These are phyloP conservation scores for Hibiscus mutabilis DNA, from an alignment of 345 rosid species.

Conservation along the genomic window DNA sequence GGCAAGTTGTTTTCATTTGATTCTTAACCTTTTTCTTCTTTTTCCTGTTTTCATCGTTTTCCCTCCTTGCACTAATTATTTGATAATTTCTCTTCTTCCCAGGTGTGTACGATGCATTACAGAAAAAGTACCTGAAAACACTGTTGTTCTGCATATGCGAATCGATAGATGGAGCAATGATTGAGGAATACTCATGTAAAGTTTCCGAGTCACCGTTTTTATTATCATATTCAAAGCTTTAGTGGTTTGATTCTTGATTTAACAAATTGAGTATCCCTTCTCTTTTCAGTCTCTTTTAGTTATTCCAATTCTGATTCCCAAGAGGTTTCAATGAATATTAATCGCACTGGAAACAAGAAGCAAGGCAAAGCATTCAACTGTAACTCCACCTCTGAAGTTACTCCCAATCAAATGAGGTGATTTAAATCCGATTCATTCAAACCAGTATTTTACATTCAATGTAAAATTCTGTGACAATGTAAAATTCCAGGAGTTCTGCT, in stretches of 20 bases:
- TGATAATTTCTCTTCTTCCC: not conserved
- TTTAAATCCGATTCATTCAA: not conserved
- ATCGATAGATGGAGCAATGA: constrained; percentile 69
- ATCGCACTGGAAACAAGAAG: constrained; percentile 71
- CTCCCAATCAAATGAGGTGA: constrained; percentile 93
- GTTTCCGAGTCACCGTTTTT: not conserved
- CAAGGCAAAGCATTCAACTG: constrained; percentile 62
- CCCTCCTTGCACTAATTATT: not conserved
- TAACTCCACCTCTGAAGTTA: constrained; percentile 62
- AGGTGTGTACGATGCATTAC: constrained; percentile 94
- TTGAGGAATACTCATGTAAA: constrained; percentile 87
- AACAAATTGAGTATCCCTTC: constrained; percentile 15
- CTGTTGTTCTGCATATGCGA: constrained; percentile 86
- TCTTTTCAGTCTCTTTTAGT: constrained; percentile 78
- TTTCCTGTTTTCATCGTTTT: not conserved
- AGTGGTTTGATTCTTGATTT: constrained; percentile 5
- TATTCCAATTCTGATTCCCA: constrained; percentile 70
- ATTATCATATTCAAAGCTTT: not conserved
- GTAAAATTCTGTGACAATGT: not conserved
- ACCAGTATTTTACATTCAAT: too few relatives aligned
- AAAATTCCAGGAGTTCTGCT: constrained; percentile 71
- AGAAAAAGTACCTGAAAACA: constrained; percentile 82
- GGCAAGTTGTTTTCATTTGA: constrained; percentile 33
- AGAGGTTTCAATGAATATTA: constrained; percentile 82
- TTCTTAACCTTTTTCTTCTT: not conserved